Conservation (phyloP, 148 eudicot genomes). For the Drosera capensis region DNA sequence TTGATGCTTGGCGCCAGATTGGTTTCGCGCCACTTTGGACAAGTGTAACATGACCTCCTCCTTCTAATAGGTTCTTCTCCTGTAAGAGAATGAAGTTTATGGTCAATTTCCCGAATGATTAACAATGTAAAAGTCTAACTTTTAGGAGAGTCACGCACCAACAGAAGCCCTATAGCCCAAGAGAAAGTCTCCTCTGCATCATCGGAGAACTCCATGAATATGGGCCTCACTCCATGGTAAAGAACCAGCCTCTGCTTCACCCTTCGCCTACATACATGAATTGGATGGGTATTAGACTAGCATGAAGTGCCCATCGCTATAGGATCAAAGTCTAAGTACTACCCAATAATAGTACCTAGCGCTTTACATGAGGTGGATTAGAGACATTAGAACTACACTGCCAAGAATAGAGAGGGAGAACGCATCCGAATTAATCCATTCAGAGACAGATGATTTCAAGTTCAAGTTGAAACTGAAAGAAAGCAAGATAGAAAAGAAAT, state of each 20-base stretch:
- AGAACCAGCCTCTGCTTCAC: constrained; percentile 77
- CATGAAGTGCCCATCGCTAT: too few species aligned
- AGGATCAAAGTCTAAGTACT: too few species aligned
- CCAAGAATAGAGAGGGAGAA: too few species aligned
- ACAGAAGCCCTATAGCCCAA: constrained; percentile 56
- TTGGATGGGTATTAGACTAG: neutral
- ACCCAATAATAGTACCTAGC: too few species aligned
- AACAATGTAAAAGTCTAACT: too few species aligned
- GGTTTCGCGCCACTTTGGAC: constrained; percentile 98
- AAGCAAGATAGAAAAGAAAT: too few species aligned
- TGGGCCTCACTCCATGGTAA: constrained; percentile 81
- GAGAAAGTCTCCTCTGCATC: constrained; percentile 88
- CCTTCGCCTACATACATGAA: constrained; percentile 43
- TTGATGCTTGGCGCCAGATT: constrained; percentile 89
- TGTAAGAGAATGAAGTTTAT: constrained; percentile 12
- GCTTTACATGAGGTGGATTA: too few species aligned
- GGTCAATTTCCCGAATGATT: too few species aligned
- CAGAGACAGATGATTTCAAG: too few species aligned
- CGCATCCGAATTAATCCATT: too few species aligned
- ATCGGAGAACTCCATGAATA: constrained; percentile 83
- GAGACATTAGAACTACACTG: too few species aligned
- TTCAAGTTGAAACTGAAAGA: too few species aligned
- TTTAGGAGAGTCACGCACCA: constrained; percentile 27
- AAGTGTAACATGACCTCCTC: constrained; percentile 69
- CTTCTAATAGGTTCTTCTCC: constrained; percentile 54